Base-by-base conservation (phyloP, 768 basidiomycete genomes). In the Clitopilus passeckerianus region DNA sequence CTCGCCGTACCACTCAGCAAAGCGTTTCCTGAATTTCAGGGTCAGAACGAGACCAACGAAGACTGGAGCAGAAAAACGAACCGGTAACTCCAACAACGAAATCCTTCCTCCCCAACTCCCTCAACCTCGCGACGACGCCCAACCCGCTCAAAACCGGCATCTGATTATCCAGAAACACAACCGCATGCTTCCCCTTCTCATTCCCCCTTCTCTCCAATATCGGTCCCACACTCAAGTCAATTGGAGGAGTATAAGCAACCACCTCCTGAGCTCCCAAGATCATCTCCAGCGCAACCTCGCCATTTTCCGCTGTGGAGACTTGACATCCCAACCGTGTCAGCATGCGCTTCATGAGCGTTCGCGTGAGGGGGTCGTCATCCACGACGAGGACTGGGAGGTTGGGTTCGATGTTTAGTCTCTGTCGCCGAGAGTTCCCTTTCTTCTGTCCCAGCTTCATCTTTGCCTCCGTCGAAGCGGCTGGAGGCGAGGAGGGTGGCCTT, bases 231-330 rank as follows among this genome's bases (percentile, higher is more conserved):
- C 37, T n/a, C 37, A 30, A 4, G 7, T 41, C 37, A 14, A 41
- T 15, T 56, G 89, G 90, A 35, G 91, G 86, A 27, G 89, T 89
- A 30, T 30, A 30, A n/a, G 92, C 87, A 18, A 94, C 83, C 66
- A 94, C 88, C 65, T 93, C 91, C 20, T 69, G 73, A 61, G 90
- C 57, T 41, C 79, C 77, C 3, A 83, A 61, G 18, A 88, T 77
- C 70, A 84, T 73, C 54, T 84, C 80, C 43, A 87, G 74, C 16
- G 86, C 86, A 23, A 83, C 69, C 64, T 82, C 76, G 15, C 88
- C 89, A 63, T 90, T 87, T 68, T 90, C 86, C 15, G 88, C 87
- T 6, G 80, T 82, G 15, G 77, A 70, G 14, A 89, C 86, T 34
- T 63, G 66, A 68, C 85, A 87, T 1, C 87, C 87, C 1, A 89